These are phyloP conservation scores for Pythium periplocum DNA, from an alignment of 352 stramenopile genomes.

Conservation along the genomic window DNA sequence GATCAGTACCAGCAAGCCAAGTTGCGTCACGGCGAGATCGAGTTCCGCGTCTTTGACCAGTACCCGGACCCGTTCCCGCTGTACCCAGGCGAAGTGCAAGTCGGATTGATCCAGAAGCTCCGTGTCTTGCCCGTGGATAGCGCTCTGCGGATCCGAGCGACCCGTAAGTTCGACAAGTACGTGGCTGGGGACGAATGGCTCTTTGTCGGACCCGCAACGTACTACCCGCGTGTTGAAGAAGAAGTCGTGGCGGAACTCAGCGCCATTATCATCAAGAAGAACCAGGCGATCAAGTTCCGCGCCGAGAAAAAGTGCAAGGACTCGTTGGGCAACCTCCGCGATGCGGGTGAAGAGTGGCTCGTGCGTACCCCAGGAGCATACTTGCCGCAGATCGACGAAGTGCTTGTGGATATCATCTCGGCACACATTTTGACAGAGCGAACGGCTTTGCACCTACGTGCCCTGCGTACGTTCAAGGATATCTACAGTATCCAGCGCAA, in stretches of 20 bases:
- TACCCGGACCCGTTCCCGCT: slow-evolving; percentile 76
- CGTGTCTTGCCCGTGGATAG: slow-evolving; percentile 52
- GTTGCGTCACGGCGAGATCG: slow-evolving; percentile 70
- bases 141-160: slow-evolving; percentile 58
- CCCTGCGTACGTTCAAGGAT: slow-evolving; percentile 68
- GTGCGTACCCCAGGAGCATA: slow-evolving; percentile 68
- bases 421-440: slow-evolving; percentile 66
- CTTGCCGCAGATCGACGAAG: slow-evolving; percentile 70
- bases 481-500: slow-evolving; percentile 65
- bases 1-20: slow-evolving; percentile 75
- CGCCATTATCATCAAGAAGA: slow-evolving; percentile 72
- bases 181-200: slow-evolving; percentile 74
- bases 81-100: slow-evolving; percentile 63
- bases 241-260: slow-evolving; percentile 47
- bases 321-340: slow-evolving; percentile 45
- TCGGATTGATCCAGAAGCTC: slow-evolving; percentile 47
- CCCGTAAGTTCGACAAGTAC: slow-evolving; percentile 46
- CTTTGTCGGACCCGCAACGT: slow-evolving; percentile 65
- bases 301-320: slow-evolving; percentile 80
- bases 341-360: slow-evolving; percentile 77
- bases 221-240: slow-evolving; percentile 71
- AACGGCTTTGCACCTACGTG: slow-evolving; percentile 55
- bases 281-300: slow-evolving; percentile 76
- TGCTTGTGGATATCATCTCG: slow-evolving; percentile 50
- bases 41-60: slow-evolving; percentile 70